Evolutionary conservation across 495 filamentous ascomycete species (phyloP), one percentile per base, ranked within the genome.

Genomic region (Clavariopsis aquatica): DNA sequence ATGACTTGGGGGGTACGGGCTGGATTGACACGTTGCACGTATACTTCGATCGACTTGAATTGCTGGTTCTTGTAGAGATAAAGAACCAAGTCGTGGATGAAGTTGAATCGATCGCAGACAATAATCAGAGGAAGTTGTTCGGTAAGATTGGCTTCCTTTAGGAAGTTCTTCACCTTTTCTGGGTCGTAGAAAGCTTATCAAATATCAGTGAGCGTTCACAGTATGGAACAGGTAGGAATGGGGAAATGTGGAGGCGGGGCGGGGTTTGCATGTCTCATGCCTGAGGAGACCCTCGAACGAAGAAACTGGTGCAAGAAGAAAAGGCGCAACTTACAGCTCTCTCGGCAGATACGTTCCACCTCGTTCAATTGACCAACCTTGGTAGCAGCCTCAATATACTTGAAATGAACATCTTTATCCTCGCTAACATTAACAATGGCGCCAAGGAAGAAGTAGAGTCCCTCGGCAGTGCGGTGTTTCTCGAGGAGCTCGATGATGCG

Each of bases 51-150:
- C 15, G 95, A 96, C 79, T 96, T 95, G 88, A 96, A 99, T 72
- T 97, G 95, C 76, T 98, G 94, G 78, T 96, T 96, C 78, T 96
- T 92, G 81, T 98, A 99, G 24, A 99, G 90, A 76, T 96, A 98
- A 23, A 98, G 83, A 26, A 99, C 90, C 71, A 99, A 75, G 74
- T 99, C 95, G 71, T 99, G 95, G 60, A 97, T 91, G 73, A 99
- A 93, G 79, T 97, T 96, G 83, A 95, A 96, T 19, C 93, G 91
- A 70, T 99, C 95, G 78, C 95, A 98, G 65, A 99, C 95, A 72
- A 98, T 96, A 79, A 99, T 98, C 60, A 99, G 80, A 17, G 95
- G 95, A 47, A 98, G 83, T 78, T 96, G 92, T 76, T 98, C 94
- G 6, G 86, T 88, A 60, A 99, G 82, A 66, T 86, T 87, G 41